Conservation (phyloP, 169 alveolate genomes). For the Toxoplasma gondii region DNA sequence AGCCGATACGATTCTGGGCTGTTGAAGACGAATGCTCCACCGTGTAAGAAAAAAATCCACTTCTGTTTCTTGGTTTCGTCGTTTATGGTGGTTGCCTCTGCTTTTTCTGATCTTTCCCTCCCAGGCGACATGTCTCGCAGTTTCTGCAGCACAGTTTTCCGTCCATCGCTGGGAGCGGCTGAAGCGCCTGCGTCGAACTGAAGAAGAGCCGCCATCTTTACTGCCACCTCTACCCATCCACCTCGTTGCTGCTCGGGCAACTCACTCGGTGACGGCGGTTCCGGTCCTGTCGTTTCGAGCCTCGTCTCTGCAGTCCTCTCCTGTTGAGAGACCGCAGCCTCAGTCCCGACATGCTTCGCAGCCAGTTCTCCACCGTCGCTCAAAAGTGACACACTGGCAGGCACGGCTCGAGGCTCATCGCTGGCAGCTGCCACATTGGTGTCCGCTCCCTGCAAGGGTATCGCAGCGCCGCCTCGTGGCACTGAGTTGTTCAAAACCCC, state of each 20-base stretch:
- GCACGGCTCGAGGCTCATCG: too few relatives aligned
- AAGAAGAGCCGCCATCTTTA: neutral
- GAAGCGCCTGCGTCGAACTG: neutral
- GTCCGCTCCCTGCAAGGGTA: too few relatives aligned
- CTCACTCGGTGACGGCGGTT: neutral
- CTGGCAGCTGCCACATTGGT: too few relatives aligned
- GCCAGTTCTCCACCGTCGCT: neutral
- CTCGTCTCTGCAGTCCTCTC: neutral
- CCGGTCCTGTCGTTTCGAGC: neutral
- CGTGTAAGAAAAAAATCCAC: conserved; percentile 49
- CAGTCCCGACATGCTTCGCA: neutral
- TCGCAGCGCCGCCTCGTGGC: too few relatives aligned
- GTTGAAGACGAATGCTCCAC: conserved; percentile 32
- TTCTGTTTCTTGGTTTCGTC: conserved; percentile 12
- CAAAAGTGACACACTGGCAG: too few relatives aligned
- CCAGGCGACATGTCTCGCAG: neutral
- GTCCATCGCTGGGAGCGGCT: neutral
- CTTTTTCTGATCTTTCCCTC: neutral
- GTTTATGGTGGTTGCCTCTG: neutral
- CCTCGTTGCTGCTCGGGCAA: neutral
- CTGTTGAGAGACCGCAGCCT: neutral
- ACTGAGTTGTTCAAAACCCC: too few relatives aligned
- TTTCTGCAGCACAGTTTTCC: neutral
- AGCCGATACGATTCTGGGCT: conserved; percentile 42
- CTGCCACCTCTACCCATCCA: conserved; percentile 11